Evolutionary conservation across 2,329 filamentous ascomycete species (phyloP).

Genomic region (Cordyceps pruinosa): DNA sequence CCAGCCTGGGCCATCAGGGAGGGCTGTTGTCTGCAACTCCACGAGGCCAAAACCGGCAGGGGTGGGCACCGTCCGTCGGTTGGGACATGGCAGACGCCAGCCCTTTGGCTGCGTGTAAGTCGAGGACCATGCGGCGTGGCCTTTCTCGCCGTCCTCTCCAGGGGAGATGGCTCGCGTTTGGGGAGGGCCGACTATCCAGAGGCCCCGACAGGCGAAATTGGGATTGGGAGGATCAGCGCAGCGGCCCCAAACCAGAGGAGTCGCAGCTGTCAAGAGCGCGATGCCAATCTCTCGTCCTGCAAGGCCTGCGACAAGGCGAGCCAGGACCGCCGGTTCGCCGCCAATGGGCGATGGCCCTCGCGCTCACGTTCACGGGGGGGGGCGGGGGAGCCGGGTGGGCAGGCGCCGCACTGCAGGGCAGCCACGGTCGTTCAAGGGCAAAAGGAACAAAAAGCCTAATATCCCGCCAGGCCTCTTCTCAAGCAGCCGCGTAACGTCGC

Average conservation of each 20-base stretch:
- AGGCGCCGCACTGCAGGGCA: no score
- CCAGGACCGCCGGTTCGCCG: not conserved
- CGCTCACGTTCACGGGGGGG: no score
- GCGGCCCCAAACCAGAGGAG: constrained; percentile 9
- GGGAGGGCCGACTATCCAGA: not conserved
- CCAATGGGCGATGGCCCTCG: no score
- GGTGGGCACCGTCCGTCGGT: not conserved
- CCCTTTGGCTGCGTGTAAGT: not conserved
- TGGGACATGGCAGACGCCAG: not conserved
- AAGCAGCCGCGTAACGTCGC: no score
- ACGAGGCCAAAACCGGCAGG: constrained; percentile 6
- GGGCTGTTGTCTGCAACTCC: not conserved
- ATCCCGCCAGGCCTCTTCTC: no score
- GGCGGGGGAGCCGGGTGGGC: no score
- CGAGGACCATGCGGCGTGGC: no score
- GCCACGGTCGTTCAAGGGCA: no score
- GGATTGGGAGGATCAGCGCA: constrained; percentile 2
- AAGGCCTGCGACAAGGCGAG: not conserved
- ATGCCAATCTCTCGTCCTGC: not conserved
- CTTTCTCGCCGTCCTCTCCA: no score
- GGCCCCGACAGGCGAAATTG: not conserved
- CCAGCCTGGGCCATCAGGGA: not conserved
- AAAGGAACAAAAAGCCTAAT: no score
- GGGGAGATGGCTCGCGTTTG: constrained; percentile 1
- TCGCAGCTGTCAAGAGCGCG: constrained; percentile 3